These are phyloP conservation scores for Tubosaeta sp. DNA, from an alignment of 768 basidiomycete species.

Conservation along the genomic window DNA sequence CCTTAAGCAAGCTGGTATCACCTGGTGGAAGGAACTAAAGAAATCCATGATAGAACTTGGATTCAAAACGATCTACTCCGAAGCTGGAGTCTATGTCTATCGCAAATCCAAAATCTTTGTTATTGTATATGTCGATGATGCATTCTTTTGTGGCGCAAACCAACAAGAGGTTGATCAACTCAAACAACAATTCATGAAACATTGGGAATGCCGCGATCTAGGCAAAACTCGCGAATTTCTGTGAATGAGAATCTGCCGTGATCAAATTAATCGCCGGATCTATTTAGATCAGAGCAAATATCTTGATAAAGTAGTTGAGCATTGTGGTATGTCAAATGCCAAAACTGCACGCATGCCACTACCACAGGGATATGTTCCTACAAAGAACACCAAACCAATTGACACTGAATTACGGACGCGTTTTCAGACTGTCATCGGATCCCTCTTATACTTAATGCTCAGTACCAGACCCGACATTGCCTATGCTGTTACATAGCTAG, in stretches of 20 bases:
- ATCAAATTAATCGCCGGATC: background rate
- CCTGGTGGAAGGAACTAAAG: background rate
- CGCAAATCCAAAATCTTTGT: too few species aligned
- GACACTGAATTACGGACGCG: background rate
- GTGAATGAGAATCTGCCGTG: background rate
- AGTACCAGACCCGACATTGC: background rate
- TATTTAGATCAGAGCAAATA: too few species aligned
- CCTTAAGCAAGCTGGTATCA: background rate
- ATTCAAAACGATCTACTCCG: too few species aligned
- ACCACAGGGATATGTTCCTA: background rate
- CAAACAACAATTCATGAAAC: too few species aligned
- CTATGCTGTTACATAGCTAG: background rate
- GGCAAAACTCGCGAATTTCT: background rate
- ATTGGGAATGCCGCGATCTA: too few species aligned
- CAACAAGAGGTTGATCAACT: too few species aligned
- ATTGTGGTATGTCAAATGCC: background rate
- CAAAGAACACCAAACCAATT: background rate
- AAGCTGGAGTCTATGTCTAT: too few species aligned
- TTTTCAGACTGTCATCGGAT: background rate
- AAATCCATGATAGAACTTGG: too few species aligned
- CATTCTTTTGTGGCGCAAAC: too few species aligned
- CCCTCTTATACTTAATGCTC: background rate
- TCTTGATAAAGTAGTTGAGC: background rate
- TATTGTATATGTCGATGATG: too few species aligned
- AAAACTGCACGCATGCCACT: background rate